Evolutionary conservation across 1,139 yeast genomes (phyloP), one percentile per base, ranked within the genome.

Genomic region (Blastobotrys arbuscula): DNA sequence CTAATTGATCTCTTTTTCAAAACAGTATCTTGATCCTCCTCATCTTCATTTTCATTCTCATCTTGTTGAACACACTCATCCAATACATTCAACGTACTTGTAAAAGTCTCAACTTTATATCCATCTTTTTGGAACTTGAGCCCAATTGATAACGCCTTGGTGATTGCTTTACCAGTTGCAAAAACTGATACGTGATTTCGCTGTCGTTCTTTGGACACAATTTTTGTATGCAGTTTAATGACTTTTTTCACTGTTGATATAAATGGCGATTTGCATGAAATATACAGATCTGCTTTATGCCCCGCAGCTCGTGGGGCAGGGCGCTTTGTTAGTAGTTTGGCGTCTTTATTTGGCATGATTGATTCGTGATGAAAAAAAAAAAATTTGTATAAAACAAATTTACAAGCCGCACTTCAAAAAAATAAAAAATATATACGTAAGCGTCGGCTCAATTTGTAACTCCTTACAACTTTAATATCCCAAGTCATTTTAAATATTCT

Each of bases 121-220:
- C 63, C 62, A 7, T 57, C 51, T 16, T 46, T 50, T 40, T 56
- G 60, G 26, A 66, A 59, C 45, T 65, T 59, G 28, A 59, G 45
- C 1, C 62, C 69, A 3, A 67, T 52, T 20, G 61, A 55, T 39
- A 64, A 51, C 10, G 61, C 67, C 31, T 53, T 51, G 39, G 63
- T 66, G 18, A 65, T 63, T 9, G 69, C 66, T 30, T 59, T 56
- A 3, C 71, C 71, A 16, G 63, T 53, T 2, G 67, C 71, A 5
- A 58, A 48, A 7, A 67, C 57, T 13, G 53, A 52, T 15, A 64
- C 61, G 45, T 55, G 56, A 28, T 51, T 48, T 12, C 49, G 44
- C 18, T 44, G 23, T 43, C 43, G 45, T 33, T 50, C 30, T 38
- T 47, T 42, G 36, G 45, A 44, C 36, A 45, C 42, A 8, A 52